Evolutionary conservation across 805 yeast species (phyloP), one percentile per base, ranked within the genome.

Genomic region (Schwanniomyces vanrijiae): DNA sequence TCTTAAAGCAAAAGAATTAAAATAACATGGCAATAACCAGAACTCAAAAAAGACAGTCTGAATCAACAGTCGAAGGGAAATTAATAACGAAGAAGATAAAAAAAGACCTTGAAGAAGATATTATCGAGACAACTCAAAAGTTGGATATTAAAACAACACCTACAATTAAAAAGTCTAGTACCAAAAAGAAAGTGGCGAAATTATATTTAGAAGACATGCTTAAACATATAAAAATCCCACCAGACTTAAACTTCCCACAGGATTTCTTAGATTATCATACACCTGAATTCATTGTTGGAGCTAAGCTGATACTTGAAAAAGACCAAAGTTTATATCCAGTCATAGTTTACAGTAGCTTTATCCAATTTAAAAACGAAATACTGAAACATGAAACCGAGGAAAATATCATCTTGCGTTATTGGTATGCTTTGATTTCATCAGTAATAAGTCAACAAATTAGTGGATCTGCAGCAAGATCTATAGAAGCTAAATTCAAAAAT

Each of bases 391-490:
- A 40, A 7, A 42, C 39, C 1, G 47, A 52, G 3, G 42, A 35
- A 6, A 68, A 61, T 3, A 37, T 55, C 19, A 66, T 70, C 22
- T 42, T 46, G 24, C 40, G 46, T 10, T 73, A 73, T 51, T 73
- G 77, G 77, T 58, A 64, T 44, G 53, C 68, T 29, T 54, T 73
- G 34, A 56, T 73, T 1, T 51, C 64, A 5, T 66, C 73, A 29
- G 78, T 88, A 3, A 78, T 87, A 2, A 76, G 86, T 0, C 94
- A 88, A 61, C 94, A 87, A 60, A 80, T 88, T 9, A 82, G 88
- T 52, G 96, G 96, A 1, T 76, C 80, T 0, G 95, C 97, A 1
- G 96, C 97, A 0, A 62, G 58, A 8, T 76, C 90, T 1, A 87
- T 90, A 25, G 74, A 77, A 47, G 49, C 51, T 9, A 76, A 78